Base-by-base conservation (phyloP, 129 eudicot genomes). In the Tagetes patula region DNA sequence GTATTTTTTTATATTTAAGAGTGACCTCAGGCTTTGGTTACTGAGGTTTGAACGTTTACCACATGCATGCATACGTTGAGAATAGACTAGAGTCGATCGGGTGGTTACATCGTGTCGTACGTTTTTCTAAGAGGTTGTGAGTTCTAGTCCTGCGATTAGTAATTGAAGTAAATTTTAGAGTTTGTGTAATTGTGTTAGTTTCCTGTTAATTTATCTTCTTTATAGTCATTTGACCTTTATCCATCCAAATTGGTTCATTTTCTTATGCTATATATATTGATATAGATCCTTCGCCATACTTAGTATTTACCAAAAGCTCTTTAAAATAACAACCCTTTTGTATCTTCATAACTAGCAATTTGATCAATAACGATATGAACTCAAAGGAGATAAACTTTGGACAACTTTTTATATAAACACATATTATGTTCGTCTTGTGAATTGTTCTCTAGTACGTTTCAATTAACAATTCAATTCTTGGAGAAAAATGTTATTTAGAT, bases 251-350 rank as follows among this genome's bases (percentile, higher is more conserved):
- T 62, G 30, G 9, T 38, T 62, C 46, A 6, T 13, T 62, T 62
- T 62, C 36, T 6, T 33, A 48, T n/a, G 7, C 6, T 10, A 33
- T 31, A 4, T 10, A 33, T 31, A 11, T 34, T 38, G 2, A 69
- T 47, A 49, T 12, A 4, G 33, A 27, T 34, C 41, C 20, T 43
- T 10, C 37, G 14, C 2, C 37, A 10, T 27, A 37, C 53, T 20
- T 70, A 70, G 75, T 4, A 70, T 70, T 37, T 14, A 38, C 37
- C 64, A 38, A 37, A 8, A 14, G 13, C 6, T 9, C 75, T 70
- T 70, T 70, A 50, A 40, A n/a, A 12, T 37, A 52, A 49, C 50
- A 52, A 70, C 75, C 65, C 31, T 37, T 53, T 53, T 70, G 75
- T 70, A 70, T 38, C 49, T 3, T 3, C 64, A n/a, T 20, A 70